A percentile compares a stretch with the other conserved stretches of the same genome.
Conservation (phyloP, 2,329 filamentous ascomycete genomes). For the Colletotrichum sp. region DNA sequence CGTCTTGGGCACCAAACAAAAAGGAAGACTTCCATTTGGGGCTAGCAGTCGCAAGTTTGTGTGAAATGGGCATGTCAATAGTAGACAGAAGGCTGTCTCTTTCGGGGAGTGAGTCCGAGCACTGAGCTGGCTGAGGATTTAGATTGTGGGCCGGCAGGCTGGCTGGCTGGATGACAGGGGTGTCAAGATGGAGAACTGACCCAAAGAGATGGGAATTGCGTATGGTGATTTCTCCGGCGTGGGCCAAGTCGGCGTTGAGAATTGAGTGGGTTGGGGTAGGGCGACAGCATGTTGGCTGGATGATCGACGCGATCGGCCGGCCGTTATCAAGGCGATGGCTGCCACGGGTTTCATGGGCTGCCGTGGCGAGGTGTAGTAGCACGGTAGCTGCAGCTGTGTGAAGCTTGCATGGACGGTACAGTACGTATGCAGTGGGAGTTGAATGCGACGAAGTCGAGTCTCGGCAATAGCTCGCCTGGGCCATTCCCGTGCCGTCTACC, state of each 20-base stretch:
- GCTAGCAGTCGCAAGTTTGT: background rate
- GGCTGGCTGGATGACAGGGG: background rate
- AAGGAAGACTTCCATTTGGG: background rate
- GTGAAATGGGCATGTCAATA: background rate
- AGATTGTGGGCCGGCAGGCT: background rate
- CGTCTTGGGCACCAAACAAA: background rate
- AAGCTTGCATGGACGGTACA: background rate
- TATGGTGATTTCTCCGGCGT: background rate
- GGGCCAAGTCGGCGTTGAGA: background rate
- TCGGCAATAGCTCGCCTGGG: background rate
- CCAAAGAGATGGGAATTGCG: background rate
- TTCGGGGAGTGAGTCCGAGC: background rate
- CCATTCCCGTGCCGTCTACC: background rate
- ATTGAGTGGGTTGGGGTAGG: background rate
- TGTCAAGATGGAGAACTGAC: background rate
- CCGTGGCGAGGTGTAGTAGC: background rate
- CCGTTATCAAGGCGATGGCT: slow-evolving; percentile 12
- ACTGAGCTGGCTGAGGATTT: background rate
- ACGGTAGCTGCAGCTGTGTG: background rate
- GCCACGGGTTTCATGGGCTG: slow-evolving; percentile 2
- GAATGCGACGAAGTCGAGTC: background rate
- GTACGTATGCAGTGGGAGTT: background rate
- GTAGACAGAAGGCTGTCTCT: background rate
- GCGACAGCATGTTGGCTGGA: slow-evolving; percentile 9
- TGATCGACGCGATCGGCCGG: slow-evolving; percentile 20